phyloP scores from a whole-genome alignment of 495 filamentous ascomycete species.

The Mytilinidion resinicola region DNA sequence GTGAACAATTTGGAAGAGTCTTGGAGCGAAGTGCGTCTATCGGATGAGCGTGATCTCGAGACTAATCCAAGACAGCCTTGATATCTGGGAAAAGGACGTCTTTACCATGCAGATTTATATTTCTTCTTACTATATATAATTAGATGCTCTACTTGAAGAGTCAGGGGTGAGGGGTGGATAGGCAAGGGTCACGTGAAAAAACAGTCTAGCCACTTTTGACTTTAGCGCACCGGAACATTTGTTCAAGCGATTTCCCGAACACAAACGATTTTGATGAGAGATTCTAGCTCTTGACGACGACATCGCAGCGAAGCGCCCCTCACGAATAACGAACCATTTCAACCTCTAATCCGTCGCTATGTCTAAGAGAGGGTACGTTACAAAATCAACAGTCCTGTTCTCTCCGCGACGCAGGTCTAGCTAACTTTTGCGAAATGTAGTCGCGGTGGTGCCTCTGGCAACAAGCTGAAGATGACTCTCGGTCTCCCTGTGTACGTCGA shows the following conservation, averaged over 20 bases:
- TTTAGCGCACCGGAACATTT: conserved; percentile 16
- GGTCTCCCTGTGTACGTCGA: conserved; percentile 94
- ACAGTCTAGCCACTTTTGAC: neutral
- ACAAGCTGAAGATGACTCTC: conserved; percentile 99
- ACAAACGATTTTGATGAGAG: conserved; percentile 6
- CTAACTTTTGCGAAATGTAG: conserved; percentile 31
- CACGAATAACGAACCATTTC: neutral
- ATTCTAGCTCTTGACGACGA: conserved; percentile 14
- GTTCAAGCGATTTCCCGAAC: conserved; percentile 22
- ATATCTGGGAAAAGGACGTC: no score
- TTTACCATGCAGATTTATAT: no score
- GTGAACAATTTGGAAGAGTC: no score
- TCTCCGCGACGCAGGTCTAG: neutral
- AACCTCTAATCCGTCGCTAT: conserved; percentile 16
- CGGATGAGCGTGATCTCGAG: no score
- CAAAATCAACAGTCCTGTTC: neutral
- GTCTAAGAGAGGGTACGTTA: conserved; percentile 24
- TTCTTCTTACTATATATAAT: no score
- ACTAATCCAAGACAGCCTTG: no score
- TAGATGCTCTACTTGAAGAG: no score
- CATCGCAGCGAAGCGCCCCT: conserved; percentile 18
- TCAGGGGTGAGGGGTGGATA: no score
- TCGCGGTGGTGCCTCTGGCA: conserved; percentile 89
- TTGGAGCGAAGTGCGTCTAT: no score
- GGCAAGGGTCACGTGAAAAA: no score